These are phyloP conservation scores for Penicillium sp. DNA, from an alignment of 2,329 filamentous ascomycete species.

Conservation along the genomic window DNA sequence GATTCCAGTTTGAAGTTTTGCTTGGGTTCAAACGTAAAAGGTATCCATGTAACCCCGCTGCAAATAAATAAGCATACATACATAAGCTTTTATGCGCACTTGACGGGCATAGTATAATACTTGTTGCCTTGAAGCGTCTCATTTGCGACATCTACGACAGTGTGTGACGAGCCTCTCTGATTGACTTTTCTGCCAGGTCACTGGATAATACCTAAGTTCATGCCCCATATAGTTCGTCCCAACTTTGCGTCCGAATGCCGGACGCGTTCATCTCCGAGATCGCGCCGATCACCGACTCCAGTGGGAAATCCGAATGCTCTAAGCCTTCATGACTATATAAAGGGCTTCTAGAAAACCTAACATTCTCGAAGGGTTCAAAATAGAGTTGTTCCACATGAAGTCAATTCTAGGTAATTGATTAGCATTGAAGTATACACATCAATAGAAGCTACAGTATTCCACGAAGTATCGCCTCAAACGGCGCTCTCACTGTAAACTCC, in stretches of 20 bases:
- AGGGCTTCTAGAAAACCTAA: conserved; percentile 9
- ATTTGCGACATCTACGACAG: background rate
- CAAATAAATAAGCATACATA: background rate
- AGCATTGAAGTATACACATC: background rate
- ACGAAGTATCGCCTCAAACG: no score
- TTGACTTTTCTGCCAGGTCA: background rate
- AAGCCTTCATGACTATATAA: background rate
- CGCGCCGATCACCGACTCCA: conserved; percentile 5
- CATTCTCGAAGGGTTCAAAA: background rate
- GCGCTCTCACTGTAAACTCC: background rate
- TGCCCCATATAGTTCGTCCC: background rate
- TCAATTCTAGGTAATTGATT: background rate
- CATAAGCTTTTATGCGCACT: background rate
- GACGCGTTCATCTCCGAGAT: conserved; percentile 9
- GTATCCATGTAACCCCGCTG: no score
- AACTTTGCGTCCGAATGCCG: background rate
- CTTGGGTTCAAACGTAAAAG: no score
- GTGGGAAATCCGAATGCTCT: background rate
- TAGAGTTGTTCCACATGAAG: background rate
- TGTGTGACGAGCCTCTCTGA: background rate
- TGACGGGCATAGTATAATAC: background rate
- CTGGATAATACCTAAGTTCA: background rate
- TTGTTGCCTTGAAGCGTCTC: background rate
- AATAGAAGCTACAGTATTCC: no score
- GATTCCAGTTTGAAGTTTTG: no score